A percentile compares a stretch with the other conserved stretches of the same genome.
phyloP scores from a whole-genome alignment of 23 red algal species.

The Gracilaria caudata region DNA sequence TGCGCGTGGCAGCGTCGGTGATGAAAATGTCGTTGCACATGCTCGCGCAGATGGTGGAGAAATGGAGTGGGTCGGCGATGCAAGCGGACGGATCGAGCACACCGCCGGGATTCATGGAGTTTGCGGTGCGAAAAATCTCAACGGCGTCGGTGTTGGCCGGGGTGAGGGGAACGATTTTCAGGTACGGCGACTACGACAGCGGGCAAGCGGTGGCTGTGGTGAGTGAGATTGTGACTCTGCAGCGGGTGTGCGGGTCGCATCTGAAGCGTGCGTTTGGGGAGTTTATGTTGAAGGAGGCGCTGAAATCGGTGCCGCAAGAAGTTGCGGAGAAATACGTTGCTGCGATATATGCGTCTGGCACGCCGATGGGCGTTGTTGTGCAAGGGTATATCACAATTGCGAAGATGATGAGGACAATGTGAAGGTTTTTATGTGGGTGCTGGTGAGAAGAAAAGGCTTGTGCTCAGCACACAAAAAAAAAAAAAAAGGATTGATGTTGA shows the following conservation, averaged over 20 bases:
- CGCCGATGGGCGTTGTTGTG: not conserved
- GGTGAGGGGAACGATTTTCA: slow-evolving; percentile 39
- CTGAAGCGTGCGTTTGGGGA: not conserved
- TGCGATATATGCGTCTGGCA: not conserved
- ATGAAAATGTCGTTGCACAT: slow-evolving; percentile 68
- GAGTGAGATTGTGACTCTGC: slow-evolving; percentile 47
- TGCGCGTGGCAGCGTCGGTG: slow-evolving; percentile 55
- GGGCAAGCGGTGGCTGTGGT: slow-evolving; percentile 44
- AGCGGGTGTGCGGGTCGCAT: not conserved
- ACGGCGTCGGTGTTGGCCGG: slow-evolving; percentile 28
- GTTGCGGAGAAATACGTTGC: not conserved
- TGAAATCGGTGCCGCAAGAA: not conserved
- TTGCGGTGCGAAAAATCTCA: slow-evolving; percentile 40
- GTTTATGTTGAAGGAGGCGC: slow-evolving; percentile 22
- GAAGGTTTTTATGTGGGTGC: too few relatives aligned
- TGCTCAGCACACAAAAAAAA: too few relatives aligned
- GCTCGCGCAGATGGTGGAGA: slow-evolving; percentile 50
- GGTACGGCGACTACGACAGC: slow-evolving; percentile 39
- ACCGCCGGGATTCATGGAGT: slow-evolving; percentile 53
- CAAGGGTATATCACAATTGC: not conserved
- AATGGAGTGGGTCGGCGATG: slow-evolving; percentile 28
- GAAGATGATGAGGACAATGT: slow-evolving; percentile 15
- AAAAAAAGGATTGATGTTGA: too few relatives aligned
- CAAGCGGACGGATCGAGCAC: not conserved
- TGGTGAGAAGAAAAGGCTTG: too few relatives aligned